Evolutionary conservation across 495 filamentous ascomycete species (phyloP), one percentile per base, ranked within the genome.

Genomic region (Penicillium subrubescens): DNA sequence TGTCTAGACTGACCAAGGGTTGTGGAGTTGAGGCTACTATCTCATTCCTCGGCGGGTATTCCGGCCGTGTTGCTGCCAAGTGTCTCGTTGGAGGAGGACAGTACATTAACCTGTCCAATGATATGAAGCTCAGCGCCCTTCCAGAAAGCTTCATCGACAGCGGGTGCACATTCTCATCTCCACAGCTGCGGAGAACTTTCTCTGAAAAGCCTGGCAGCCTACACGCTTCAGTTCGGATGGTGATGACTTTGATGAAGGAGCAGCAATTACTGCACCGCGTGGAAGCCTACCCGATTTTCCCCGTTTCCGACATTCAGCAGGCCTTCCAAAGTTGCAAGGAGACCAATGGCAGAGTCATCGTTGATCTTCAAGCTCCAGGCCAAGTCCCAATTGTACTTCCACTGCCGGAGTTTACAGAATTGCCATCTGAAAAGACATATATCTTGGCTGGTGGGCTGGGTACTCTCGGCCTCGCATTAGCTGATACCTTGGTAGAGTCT

Each of bases 381-480:
- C 55, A 61, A 34, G 72, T 74, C 5, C 70, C 60, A 5, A 69
- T 70, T 57, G 54, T 73, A 14, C 63, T 61, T 0, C 71, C 67
- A 12, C 14, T 69, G 10, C 68, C 57, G 6, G 57, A 62, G 5
- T 57, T 66, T 33, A 44, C 56, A 5, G 31, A 50, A 54, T 31
- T 71, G 61, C 59, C 64, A 33, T n/a, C 56, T 0, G 52, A 67
- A 6, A 60, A 68, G 14, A 71, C 71, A 8, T 79, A 75, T 34
- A 34, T 78, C 2, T 58, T 82, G 3, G 65, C 70, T 3, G 77
- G 79, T 17, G 76, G 77, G 17, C 60, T 80, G 7, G 75, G 79
- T 1, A 75, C 73, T 11, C 61, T 82, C 0, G 79, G 79, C 6
- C 60, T 75, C 17, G 71, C 69, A 14, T 37, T 81, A 31, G 69